A percentile compares a stretch with the other conserved stretches of the same genome.
These are phyloP conservation scores for Colletotrichum caudatum DNA, from an alignment of 2,329 filamentous ascomycete species.

Conservation along the genomic window DNA sequence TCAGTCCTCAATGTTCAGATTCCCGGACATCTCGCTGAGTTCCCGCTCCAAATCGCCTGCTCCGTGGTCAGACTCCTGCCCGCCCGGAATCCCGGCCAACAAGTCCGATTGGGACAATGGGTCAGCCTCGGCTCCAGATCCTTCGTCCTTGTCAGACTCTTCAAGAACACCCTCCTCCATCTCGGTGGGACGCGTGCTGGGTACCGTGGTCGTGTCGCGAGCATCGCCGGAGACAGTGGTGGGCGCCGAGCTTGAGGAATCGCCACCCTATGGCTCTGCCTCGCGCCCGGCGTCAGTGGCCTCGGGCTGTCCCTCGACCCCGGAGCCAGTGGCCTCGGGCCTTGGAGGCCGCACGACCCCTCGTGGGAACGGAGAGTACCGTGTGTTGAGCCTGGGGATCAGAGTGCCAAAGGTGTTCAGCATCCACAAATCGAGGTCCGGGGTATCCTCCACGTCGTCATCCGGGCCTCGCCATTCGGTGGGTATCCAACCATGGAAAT, in stretches of 20 bases:
- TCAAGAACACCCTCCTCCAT: too few species aligned
- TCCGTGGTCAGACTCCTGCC: too few species aligned
- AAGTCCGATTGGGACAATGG: neutral
- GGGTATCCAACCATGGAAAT: slow-evolving; percentile 4
- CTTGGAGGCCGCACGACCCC: too few species aligned
- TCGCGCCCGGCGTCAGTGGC: too few species aligned
- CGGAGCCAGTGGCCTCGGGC: neutral
- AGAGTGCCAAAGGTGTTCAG: neutral
- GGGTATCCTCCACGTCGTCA: neutral
- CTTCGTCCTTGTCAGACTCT: neutral
- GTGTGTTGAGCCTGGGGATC: too few species aligned
- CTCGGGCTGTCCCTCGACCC: neutral
- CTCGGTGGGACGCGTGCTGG: too few species aligned
- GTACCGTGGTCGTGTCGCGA: too few species aligned
- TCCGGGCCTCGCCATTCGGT: neutral
- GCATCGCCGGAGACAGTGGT: neutral
- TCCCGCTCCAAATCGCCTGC: too few species aligned
- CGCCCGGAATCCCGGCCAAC: neutral
- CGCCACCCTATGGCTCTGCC: neutral
- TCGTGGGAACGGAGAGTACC: too few species aligned
- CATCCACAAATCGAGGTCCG: neutral
- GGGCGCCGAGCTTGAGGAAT: neutral
- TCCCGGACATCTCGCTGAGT: too few species aligned
- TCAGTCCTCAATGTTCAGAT: too few species aligned
- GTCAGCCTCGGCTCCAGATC: neutral